Base-by-base conservation (phyloP, 768 basidiomycete genomes). In the Coprinopsis marcescibilis region DNA sequence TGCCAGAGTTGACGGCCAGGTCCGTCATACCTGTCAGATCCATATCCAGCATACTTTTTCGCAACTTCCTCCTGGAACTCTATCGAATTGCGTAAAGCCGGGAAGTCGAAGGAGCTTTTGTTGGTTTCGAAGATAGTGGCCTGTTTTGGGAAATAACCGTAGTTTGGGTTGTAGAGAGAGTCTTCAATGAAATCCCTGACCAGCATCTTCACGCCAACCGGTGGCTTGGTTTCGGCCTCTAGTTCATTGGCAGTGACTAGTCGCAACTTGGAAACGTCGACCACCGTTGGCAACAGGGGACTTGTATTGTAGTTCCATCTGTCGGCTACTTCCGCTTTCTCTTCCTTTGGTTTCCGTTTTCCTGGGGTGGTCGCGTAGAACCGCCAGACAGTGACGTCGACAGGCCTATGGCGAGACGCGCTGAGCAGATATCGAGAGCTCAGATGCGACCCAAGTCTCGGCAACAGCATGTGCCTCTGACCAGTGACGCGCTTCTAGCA, bases 111-210 rank as follows among this genome's bases (percentile, higher is more conserved):
- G 55, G 69, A 61, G 3, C 61, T 63, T 25, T 78, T 71, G 13
- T 78, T 69, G 1, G 79, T 71, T 30, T 82, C 81, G 62, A 96
- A 90, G 53, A 99, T 98, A 36, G 81, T 85, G 1, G 89, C 95
- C 58, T 92, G 87, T 57, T 87, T 86, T 24, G 91, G 82, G 63
- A 99, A 98, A 67, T 99, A 99, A 29, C 96, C 96, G 60, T 99
- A 98, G 64, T 94, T 69, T 3, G 92, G 94, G 63, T 99, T 98
- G 70, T 99, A 99, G 29, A 99, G 67, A 6, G 89, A 84, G 61
- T 99, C 96, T 59, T 98, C 92, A 51, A 99, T 92, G 61, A 87
- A 99, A 68, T 99, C 95, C 53, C 96, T 17, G 25, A 85, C 83
- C 27, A 98, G 82, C 90, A 97, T 94, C 65, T 88, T 90, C 46